Conservation (phyloP, 2,329 filamentous ascomycete species). For the Exophiala phaeomuriformis region DNA sequence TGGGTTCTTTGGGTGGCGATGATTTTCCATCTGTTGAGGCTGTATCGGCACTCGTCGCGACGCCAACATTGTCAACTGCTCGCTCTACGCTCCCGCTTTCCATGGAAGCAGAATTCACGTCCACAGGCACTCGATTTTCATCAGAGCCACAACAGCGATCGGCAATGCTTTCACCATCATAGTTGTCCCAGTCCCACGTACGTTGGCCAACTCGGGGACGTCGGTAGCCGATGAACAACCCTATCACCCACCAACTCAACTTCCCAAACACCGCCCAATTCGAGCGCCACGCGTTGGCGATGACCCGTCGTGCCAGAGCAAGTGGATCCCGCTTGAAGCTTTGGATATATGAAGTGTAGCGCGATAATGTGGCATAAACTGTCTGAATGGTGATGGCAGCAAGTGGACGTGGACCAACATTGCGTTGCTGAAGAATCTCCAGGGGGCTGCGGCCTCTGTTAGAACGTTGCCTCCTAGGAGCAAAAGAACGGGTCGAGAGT, state of each 20-base stretch:
- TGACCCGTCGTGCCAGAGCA: conserved; percentile 29
- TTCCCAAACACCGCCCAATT: conserved; percentile 31
- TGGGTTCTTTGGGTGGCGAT: conserved; percentile 11
- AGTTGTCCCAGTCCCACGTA: conserved; percentile 21
- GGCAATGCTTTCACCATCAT: conserved; percentile 25
- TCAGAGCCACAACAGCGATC: conserved; percentile 8
- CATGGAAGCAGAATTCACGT: background rate
- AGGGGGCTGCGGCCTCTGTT: conserved; percentile 8
- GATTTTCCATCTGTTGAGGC: background rate
- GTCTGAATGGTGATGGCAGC: conserved; percentile 24
- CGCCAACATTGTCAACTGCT: background rate
- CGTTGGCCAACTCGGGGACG: conserved; percentile 6
- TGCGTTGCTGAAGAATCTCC: conserved; percentile 22
- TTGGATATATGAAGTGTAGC: conserved; percentile 23
- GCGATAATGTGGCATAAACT: conserved; percentile 26
- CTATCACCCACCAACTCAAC: conserved; percentile 35
- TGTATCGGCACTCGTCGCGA: background rate
- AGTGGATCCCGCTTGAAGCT: conserved; percentile 24
- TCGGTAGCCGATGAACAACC: conserved; percentile 28
- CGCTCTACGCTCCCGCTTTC: background rate
- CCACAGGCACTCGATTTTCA: background rate
- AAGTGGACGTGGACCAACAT: conserved; percentile 19
- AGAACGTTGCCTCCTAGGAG: conserved; percentile 1
- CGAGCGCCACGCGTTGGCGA: conserved; percentile 32
- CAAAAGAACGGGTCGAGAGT: background rate